Conservation (phyloP, 2,329 filamentous ascomycete species). For the Fusarium xylarioides region DNA sequence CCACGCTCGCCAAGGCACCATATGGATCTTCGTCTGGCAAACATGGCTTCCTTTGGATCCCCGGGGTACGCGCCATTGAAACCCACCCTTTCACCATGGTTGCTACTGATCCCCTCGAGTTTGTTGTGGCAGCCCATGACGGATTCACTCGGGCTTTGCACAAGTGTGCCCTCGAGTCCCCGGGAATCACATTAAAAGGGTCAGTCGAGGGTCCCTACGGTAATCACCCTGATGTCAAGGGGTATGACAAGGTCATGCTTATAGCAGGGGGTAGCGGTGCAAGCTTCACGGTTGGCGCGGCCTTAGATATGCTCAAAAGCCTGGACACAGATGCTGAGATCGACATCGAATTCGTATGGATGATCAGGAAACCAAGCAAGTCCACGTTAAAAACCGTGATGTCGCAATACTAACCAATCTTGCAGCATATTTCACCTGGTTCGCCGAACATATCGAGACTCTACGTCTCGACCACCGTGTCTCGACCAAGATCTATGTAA, state of each 20-base stretch:
- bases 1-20: slow-evolving; percentile 62
- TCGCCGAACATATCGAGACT: slow-evolving; percentile 47
- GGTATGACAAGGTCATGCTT: slow-evolving; percentile 65
- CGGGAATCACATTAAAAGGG: slow-evolving; percentile 57
- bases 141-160: slow-evolving; percentile 68
- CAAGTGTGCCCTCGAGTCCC: slow-evolving; percentile 58
- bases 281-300: slow-evolving; percentile 60
- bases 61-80: slow-evolving; percentile 63
- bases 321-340: slow-evolving; percentile 31
- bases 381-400: neutral
- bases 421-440: slow-evolving; percentile 51
- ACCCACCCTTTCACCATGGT: slow-evolving; percentile 73
- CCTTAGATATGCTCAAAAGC: slow-evolving; percentile 48
- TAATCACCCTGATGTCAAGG: slow-evolving; percentile 59
- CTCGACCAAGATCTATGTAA: slow-evolving; percentile 49
- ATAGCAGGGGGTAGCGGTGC: slow-evolving; percentile 70
- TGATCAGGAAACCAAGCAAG: slow-evolving; percentile 50
- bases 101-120: slow-evolving; percentile 61
- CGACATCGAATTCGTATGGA: slow-evolving; percentile 53
- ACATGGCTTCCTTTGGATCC: slow-evolving; percentile 73
- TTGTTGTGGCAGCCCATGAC: slow-evolving; percentile 66
- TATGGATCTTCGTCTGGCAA: slow-evolving; percentile 60
- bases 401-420: neutral
- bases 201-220: slow-evolving; percentile 70
- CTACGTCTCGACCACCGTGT: slow-evolving; percentile 46